Conservation (phyloP, 202 grass and related monocot genomes). For the Panicum hallii region DNA sequence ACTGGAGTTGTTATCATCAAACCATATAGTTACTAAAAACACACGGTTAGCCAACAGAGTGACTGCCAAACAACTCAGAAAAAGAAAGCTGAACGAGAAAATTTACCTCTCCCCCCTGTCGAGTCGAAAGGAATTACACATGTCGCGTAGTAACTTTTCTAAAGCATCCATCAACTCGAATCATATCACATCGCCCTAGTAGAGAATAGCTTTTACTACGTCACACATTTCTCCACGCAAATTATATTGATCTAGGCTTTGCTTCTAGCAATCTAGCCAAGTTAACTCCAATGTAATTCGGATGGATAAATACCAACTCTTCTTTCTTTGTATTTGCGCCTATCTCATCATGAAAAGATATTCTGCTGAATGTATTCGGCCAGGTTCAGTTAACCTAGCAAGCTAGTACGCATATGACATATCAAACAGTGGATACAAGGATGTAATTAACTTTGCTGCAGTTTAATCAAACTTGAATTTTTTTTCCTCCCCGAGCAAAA, state of each 20-base stretch:
- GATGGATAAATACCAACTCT: constrained; percentile 15
- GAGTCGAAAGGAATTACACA: background rate
- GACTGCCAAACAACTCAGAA: constrained; percentile 15
- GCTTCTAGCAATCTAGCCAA: constrained; percentile 3
- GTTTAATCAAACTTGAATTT: background rate
- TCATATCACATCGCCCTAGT: constrained; percentile 31
- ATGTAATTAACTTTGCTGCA: background rate
- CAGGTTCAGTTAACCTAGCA: constrained; percentile 33
- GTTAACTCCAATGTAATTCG: background rate
- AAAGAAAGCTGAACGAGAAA: constrained; percentile 21
- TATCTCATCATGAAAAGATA: constrained; percentile 26
- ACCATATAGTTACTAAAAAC: constrained; percentile 10
- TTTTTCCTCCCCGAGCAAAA: background rate
- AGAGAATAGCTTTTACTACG: constrained; percentile 26
- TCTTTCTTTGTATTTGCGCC: background rate
- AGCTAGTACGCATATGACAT: background rate
- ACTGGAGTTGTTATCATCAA: background rate
- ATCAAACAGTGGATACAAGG: constrained; percentile 2
- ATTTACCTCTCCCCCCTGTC: background rate
- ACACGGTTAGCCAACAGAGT: constrained; percentile 7
- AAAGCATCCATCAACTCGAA: constrained; percentile 32
- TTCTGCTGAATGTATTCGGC: constrained; percentile 5
- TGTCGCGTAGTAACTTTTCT: constrained; percentile 20
- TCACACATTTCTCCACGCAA: constrained; percentile 39
- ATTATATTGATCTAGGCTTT: background rate